Evolutionary conservation across 495 filamentous ascomycete genomes (phyloP), one percentile per base, ranked within the genome.

Genomic region (Penicillium herquei): DNA sequence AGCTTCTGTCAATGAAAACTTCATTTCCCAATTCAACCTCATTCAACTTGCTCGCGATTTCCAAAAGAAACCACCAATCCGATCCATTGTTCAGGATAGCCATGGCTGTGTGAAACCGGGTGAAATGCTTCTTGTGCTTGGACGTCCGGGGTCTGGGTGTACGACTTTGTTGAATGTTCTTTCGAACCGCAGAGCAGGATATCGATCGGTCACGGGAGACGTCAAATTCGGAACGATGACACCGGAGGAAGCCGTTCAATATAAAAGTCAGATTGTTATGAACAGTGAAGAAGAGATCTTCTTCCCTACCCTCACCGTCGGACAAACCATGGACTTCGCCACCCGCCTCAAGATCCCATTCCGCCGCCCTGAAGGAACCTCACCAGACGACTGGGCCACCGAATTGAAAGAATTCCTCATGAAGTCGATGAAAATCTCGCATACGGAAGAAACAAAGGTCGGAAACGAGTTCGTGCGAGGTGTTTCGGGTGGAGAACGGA

Each of bases 391-490:
- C 46, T 83, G 56, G 62, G 81, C 14, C 59, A 76, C 56, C 7
- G 66, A 74, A 49, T 70, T 62, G 0, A 88, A 92, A 59, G 81
- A 85, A 44, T 91, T 87, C 49, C 78, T 91, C 17, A 77, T 90
- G 6, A 83, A 85, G 39, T 83, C 87, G 14, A 72, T 85, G 55
- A 88, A 88, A 47, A 92, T 93, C 39, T 78, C 88, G 51, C 88
- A 94, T 65, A 92, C 89, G 0, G 77, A 79, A 14, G 79, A 89
- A 61, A 95, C 90, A 0, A 86, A 90, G 49, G 88, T 94, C 14
- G 90, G 90, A n/a, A 88, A 91, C 57, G 81, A 84, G 6, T 89
- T 84, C 57, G 79, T 92, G 44, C 87, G 90, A 17, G 90, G 90
- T 61, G 83, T 95, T 11, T 90, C 86, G 3, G 90, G 90, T 43